Percentiles rank a stretch among this genome's conserved stretches.
phyloP scores from a whole-genome alignment of 306 rosid species.

The Mucuna pruriens region DNA sequence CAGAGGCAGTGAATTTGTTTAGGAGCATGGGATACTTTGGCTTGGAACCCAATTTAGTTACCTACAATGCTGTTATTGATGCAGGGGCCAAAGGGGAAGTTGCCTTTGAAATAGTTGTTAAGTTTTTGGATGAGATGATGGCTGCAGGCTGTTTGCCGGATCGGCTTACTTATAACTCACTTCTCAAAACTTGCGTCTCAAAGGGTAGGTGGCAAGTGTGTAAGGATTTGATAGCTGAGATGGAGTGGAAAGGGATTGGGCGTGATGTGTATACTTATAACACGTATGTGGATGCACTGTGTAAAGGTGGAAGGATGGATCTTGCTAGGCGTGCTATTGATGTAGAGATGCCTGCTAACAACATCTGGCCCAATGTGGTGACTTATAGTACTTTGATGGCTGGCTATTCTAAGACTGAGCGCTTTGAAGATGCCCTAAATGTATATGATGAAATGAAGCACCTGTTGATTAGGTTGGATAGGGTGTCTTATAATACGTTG shows the following conservation, averaged over 20 bases:
- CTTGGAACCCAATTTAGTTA: slow-evolving; percentile 79
- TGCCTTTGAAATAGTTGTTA: slow-evolving; percentile 65
- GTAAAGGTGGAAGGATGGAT: slow-evolving; percentile 90
- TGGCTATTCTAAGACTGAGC: slow-evolving; percentile 84
- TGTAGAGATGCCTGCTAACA: slow-evolving; percentile 67
- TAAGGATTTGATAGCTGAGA: slow-evolving; percentile 64
- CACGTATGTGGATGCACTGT: slow-evolving; percentile 82
- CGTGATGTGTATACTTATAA: slow-evolving; percentile 84
- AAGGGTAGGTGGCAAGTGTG: slow-evolving; percentile 88
- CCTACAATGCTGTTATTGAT: slow-evolving; percentile 88
- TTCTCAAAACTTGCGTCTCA: slow-evolving; percentile 77
- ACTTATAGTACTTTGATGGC: slow-evolving; percentile 89
- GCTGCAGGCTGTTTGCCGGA: slow-evolving; percentile 68
- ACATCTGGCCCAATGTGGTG: slow-evolving; percentile 76
- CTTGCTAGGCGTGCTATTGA: slow-evolving; percentile 68
- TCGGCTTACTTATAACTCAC: slow-evolving; percentile 82
- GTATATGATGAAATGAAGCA: slow-evolving; percentile 74
- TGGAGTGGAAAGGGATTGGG: slow-evolving; percentile 66
- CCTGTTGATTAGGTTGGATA: slow-evolving; percentile 63
- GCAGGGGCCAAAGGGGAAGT: slow-evolving; percentile 83
- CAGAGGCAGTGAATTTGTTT: slow-evolving; percentile 62
- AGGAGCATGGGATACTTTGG: slow-evolving; percentile 70
- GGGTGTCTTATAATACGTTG: slow-evolving; percentile 85
- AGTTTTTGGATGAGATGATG: slow-evolving; percentile 75
- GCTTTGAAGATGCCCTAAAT: slow-evolving; percentile 75